Conservation (phyloP, 768 basidiomycete genomes). For the Gelatoporia subvermispora region DNA sequence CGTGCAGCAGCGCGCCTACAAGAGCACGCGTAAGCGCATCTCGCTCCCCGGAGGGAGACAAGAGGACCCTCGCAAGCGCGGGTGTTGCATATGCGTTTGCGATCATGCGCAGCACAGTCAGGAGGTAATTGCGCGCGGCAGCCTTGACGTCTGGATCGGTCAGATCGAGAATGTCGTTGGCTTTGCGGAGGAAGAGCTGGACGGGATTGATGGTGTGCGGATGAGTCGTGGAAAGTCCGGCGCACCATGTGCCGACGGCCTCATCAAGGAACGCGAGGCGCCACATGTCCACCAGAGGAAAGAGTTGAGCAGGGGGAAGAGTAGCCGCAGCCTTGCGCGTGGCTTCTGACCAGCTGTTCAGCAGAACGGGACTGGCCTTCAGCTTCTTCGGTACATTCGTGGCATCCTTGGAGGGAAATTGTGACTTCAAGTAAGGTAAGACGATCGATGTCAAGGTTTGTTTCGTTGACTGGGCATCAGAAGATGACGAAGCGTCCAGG, state of each 20-base stretch:
- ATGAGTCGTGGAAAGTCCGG: slow-evolving; percentile 20
- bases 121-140: slow-evolving; percentile 47
- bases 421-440: slow-evolving; percentile 60
- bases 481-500: slow-evolving; percentile 44
- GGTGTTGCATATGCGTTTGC: slow-evolving; percentile 59
- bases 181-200: slow-evolving; percentile 41
- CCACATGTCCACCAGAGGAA: slow-evolving; percentile 84
- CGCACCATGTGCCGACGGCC: slow-evolving; percentile 47
- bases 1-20: slow-evolving; percentile 63
- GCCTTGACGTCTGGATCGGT: slow-evolving; percentile 21
- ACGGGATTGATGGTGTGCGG: slow-evolving; percentile 37
- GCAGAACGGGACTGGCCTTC: slow-evolving; percentile 30
- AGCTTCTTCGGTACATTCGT: slow-evolving; percentile 10
- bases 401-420: slow-evolving; percentile 34
- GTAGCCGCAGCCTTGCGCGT: slow-evolving; percentile 38
- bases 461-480: slow-evolving; percentile 38
- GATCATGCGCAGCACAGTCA: slow-evolving; percentile 64
- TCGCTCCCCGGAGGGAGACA: slow-evolving; percentile 30
- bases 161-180: slow-evolving; percentile 26
- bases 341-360: slow-evolving; percentile 45
- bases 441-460: slow-evolving; percentile 43
- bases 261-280: slow-evolving; percentile 70
- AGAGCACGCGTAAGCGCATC: slow-evolving; percentile 47
- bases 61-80: slow-evolving; percentile 33
- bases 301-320: slow-evolving; percentile 54